Conservation (phyloP, 2,329 filamentous ascomycete species). For the Aureobasidium sp. region DNA sequence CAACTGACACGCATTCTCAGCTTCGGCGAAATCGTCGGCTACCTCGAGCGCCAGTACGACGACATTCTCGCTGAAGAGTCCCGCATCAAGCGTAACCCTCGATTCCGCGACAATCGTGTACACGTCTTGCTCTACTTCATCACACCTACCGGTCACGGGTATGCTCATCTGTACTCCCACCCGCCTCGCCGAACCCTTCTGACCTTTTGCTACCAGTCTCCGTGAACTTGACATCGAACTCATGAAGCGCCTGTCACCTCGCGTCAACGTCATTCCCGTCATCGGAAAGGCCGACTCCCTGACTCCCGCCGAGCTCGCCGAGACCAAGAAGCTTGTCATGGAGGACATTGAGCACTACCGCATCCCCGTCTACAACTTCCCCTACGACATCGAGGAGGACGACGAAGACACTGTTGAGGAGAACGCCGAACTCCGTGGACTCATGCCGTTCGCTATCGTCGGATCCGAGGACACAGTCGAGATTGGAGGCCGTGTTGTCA, state of each 20-base stretch:
- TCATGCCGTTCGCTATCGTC: conserved; percentile 99
- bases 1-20: conserved; percentile 39
- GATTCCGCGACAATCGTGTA: conserved; percentile 98
- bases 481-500: conserved; percentile 83
- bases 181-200: not conserved
- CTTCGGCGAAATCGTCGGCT: conserved; percentile 96
- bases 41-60: conserved; percentile 98
- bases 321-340: conserved; percentile 99
- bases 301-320: conserved; percentile 89
- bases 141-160: conserved; percentile 87
- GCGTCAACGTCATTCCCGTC: conserved; percentile 97
- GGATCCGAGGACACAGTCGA: conserved; percentile 94
- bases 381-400: conserved; percentile 98
- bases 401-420: conserved; percentile 99
- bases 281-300: conserved; percentile 98
- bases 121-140: conserved; percentile 99
- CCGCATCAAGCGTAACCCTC: conserved; percentile 99
- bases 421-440: conserved; percentile 90
- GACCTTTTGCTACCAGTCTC: conserved; percentile 49
- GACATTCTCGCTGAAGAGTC: conserved; percentile 99
- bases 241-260: conserved; percentile 97
- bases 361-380: conserved; percentile 99
- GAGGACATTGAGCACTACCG: conserved; percentile 99
- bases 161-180: not conserved
- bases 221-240: conserved; percentile 98